These are phyloP conservation scores for Lentinula detonsa DNA, from an alignment of 768 basidiomycete species.

Conservation along the genomic window DNA sequence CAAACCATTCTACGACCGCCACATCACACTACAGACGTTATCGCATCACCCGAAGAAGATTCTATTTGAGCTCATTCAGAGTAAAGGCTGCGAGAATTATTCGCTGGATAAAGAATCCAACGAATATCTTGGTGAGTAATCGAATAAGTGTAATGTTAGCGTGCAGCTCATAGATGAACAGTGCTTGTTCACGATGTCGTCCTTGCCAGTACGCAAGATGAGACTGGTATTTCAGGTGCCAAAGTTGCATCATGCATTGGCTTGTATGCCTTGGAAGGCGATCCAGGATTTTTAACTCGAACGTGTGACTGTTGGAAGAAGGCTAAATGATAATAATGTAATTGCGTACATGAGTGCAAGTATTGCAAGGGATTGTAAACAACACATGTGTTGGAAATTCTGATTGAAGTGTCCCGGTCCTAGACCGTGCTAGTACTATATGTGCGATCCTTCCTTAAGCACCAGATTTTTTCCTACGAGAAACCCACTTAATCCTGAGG, in stretches of 20 bases:
- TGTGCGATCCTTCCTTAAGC: slow-evolving; percentile 12
- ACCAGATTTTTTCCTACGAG: slow-evolving; percentile 38
- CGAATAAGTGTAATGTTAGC: neutral
- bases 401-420: neutral
- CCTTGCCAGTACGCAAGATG: slow-evolving; percentile 52
- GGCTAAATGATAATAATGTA: neutral
- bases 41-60: slow-evolving; percentile 74
- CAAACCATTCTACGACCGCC: slow-evolving; percentile 73
- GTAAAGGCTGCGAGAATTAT: slow-evolving; percentile 65
- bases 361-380: neutral
- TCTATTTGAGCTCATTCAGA: slow-evolving; percentile 68
- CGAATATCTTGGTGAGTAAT: slow-evolving; percentile 46
- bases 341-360: neutral
- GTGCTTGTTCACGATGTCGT: slow-evolving; percentile 65
- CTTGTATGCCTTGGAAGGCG: slow-evolving; percentile 61
- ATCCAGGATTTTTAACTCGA: slow-evolving; percentile 53
- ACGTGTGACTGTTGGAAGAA: slow-evolving; percentile 62
- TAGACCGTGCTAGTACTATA: slow-evolving; percentile 5
- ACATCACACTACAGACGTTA: slow-evolving; percentile 67
- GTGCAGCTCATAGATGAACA: slow-evolving; percentile 21
- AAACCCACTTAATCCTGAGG: neutral
- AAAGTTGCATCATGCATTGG: slow-evolving; percentile 60
- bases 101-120: slow-evolving; percentile 48
- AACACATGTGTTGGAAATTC: neutral
- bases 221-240: slow-evolving; percentile 46